Conservation (phyloP, 352 stramenopile genomes). For the Phytophthora parvispora region DNA sequence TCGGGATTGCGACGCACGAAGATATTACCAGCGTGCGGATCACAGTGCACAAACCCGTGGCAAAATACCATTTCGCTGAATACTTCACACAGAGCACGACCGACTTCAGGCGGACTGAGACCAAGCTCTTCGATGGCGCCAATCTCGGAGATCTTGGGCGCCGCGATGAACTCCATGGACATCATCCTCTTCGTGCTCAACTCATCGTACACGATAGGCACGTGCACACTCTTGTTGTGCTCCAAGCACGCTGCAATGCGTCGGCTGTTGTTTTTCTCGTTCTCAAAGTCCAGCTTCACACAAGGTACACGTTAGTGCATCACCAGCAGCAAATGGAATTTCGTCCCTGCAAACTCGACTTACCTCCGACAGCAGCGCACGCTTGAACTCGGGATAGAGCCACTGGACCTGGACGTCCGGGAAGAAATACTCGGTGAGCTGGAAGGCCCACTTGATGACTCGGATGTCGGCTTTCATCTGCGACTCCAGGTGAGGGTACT, state of each 20-base stretch:
- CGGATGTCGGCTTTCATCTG: constrained; percentile 83
- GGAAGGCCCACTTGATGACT: constrained; percentile 74
- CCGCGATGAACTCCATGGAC: constrained; percentile 98
- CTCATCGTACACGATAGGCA: constrained; percentile 91
- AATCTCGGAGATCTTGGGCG: constrained; percentile 94
- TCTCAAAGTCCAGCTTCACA: constrained; percentile 84
- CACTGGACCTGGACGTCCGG: constrained; percentile 94
- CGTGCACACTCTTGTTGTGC: constrained; percentile 64
- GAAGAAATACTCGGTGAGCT: constrained; percentile 87
- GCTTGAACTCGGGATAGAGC: constrained; percentile 97
- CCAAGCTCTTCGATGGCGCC: constrained; percentile 84
- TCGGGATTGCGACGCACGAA: constrained; percentile 83
- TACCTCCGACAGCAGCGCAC: constrained; percentile 76
- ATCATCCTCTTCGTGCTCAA: constrained; percentile 93
- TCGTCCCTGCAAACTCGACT: neutral
- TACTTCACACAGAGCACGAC: constrained; percentile 90
- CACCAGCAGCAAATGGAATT: too few relatives aligned
- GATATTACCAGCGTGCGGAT: constrained; percentile 97
- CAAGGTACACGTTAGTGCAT: too few relatives aligned
- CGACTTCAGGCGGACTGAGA: constrained; percentile 86
- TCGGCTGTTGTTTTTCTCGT: constrained; percentile 86
- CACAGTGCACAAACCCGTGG: constrained; percentile 97
- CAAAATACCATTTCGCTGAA: constrained; percentile 97
- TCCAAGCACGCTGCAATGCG: constrained; percentile 71
- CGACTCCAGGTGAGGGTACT: constrained; percentile 91